These are phyloP conservation scores for Elymus sibiricus DNA, from an alignment of 176 grass and related monocot species.

Conservation along the genomic window DNA sequence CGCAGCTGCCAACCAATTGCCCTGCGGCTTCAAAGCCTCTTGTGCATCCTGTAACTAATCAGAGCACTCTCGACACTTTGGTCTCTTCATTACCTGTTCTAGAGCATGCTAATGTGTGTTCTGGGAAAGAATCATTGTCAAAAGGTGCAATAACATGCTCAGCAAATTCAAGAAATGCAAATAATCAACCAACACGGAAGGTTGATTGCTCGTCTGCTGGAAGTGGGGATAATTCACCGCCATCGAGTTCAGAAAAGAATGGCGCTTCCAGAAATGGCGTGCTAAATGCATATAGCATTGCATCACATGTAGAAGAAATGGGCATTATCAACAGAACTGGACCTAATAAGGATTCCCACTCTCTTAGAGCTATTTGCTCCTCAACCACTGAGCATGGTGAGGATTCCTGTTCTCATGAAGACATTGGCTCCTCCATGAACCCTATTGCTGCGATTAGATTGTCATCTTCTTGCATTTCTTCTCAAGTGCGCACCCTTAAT, in stretches of 20 bases:
- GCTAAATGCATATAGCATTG: background rate
- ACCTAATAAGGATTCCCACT: background rate
- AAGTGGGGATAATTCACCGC: background rate
- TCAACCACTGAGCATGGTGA: constrained; percentile 18
- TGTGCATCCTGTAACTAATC: background rate
- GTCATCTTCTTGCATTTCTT: constrained; percentile 19
- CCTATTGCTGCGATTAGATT: background rate
- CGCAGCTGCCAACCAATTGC: constrained; percentile 23
- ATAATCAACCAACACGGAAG: constrained; percentile 9
- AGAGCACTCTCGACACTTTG: background rate
- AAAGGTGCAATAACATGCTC: background rate
- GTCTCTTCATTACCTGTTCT: constrained; percentile 9
- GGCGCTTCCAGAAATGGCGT: constrained; percentile 16
- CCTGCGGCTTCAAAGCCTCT: constrained; percentile 24
- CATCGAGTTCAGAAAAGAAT: constrained; percentile 16
- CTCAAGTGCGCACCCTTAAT: background rate
- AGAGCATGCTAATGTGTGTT: background rate
- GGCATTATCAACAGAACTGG: background rate
- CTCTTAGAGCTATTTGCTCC: constrained; percentile 16
- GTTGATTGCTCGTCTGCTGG: constrained; percentile 14
- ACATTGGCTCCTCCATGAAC: background rate
- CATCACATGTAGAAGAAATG: constrained; percentile 1
- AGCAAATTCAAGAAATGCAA: constrained; percentile 12
- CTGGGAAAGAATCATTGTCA: constrained; percentile 14
- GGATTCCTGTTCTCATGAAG: constrained; percentile 14